These are phyloP conservation scores for Penicillium robsamsonii DNA, from an alignment of 495 filamentous ascomycete species.

Conservation along the genomic window DNA sequence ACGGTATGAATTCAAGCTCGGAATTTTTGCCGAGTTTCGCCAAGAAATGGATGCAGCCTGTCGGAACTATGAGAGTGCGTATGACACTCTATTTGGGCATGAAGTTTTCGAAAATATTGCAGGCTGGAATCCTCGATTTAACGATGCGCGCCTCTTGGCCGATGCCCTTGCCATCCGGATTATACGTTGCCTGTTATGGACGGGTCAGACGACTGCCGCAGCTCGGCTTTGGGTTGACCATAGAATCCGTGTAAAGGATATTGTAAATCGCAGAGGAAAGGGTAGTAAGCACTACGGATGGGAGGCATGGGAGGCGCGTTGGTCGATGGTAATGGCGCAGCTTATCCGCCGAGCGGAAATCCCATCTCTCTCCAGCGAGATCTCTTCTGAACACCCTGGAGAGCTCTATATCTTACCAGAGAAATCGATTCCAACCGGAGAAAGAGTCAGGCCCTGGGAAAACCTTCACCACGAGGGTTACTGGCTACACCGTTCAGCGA, in stretches of 20 bases:
- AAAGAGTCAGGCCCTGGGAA: constrained; percentile 73
- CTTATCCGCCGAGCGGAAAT: constrained; percentile 64
- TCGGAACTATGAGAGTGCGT: constrained; percentile 78
- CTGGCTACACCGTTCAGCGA: constrained; percentile 72
- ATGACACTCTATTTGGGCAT: constrained; percentile 72
- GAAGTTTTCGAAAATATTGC: constrained; percentile 86
- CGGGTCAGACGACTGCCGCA: constrained; percentile 68
- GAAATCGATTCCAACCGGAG: constrained; percentile 60
- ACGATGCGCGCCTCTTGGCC: constrained; percentile 77
- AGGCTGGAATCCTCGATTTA: constrained; percentile 81
- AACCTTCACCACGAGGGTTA: constrained; percentile 83
- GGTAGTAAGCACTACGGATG: constrained; percentile 81
- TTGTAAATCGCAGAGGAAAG: constrained; percentile 78
- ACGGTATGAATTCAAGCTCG: constrained; percentile 89
- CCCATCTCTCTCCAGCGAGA: constrained; percentile 32
- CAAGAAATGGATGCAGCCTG: constrained; percentile 84
- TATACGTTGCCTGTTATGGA: constrained; percentile 76
- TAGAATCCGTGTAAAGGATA: constrained; percentile 62
- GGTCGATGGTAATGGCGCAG: constrained; percentile 78
- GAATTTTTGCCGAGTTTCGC: constrained; percentile 83
- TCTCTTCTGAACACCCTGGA: constrained; percentile 10
- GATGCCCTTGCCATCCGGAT: constrained; percentile 77
- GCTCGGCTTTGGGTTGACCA: constrained; percentile 75
- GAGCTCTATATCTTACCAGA: constrained; percentile 54
- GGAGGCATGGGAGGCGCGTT: constrained; percentile 83